Percentiles rank a stretch among this genome's conserved stretches.
These are phyloP conservation scores for Ganoderma meredithae DNA, from an alignment of 1,284 basidiomycete genomes.

Conservation along the genomic window DNA sequence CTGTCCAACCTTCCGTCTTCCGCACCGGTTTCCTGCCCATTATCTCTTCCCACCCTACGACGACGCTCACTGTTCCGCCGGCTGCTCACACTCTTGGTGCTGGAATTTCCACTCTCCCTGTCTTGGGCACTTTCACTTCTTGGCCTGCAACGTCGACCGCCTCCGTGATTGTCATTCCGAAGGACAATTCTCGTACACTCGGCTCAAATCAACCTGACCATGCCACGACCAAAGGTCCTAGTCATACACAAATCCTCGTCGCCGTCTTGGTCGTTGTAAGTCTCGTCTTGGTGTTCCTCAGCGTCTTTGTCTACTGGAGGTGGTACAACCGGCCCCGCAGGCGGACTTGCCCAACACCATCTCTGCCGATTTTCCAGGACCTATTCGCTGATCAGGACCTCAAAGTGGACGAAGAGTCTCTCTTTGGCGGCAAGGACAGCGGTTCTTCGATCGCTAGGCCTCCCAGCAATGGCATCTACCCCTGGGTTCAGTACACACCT, in stretches of 20 bases:
- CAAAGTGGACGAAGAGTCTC: slow-evolving; percentile 60
- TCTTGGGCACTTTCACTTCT: slow-evolving; percentile 22
- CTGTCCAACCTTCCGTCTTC: slow-evolving; percentile 28
- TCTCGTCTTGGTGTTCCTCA: slow-evolving; percentile 60
- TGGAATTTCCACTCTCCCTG: slow-evolving; percentile 35
- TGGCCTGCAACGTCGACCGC: slow-evolving; percentile 18
- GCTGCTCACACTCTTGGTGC: slow-evolving; percentile 10
- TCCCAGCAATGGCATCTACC: slow-evolving; percentile 53
- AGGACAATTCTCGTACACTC: slow-evolving; percentile 20
- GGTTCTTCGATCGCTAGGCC: slow-evolving; percentile 51
- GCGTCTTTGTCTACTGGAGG: slow-evolving; percentile 58
- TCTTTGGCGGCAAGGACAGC: slow-evolving; percentile 78
- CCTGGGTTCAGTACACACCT: slow-evolving; percentile 68
- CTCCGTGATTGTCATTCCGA: slow-evolving; percentile 17
- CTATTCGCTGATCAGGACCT: slow-evolving; percentile 51
- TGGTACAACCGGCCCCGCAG: slow-evolving; percentile 56
- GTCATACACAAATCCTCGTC: slow-evolving; percentile 51
- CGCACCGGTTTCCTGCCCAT: slow-evolving; percentile 40
- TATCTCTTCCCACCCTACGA: slow-evolving; percentile 26
- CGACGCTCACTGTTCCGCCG: slow-evolving; percentile 20
- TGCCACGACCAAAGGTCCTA: slow-evolving; percentile 27
- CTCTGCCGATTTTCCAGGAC: slow-evolving; percentile 72
- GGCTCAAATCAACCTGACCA: slow-evolving; percentile 24
- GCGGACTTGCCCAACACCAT: slow-evolving; percentile 64
- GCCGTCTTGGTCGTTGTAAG: slow-evolving; percentile 65